phyloP scores from a whole-genome alignment of 108 stramenopile species.

The Cyclostephanos tholiformis region DNA sequence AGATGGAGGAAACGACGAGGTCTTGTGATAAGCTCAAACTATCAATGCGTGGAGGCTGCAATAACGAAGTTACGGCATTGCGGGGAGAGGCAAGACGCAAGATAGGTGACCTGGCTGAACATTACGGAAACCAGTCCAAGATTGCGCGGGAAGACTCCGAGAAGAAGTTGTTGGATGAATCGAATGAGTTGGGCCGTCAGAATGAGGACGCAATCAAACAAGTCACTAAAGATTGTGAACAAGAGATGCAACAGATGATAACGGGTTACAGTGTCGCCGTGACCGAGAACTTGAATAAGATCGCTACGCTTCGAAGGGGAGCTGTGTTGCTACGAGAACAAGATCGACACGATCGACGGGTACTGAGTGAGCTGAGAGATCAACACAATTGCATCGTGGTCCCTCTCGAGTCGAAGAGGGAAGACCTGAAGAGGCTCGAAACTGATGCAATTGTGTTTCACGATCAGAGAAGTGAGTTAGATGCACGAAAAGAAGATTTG shows the following conservation, averaged over 20 bases:
- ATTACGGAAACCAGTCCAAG: slow-evolving; percentile 26
- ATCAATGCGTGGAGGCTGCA: slow-evolving; percentile 13
- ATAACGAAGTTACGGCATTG: slow-evolving; percentile 16
- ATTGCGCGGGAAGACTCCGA: slow-evolving; percentile 12
- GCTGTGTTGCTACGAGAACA: slow-evolving; percentile 29
- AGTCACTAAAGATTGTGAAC: slow-evolving; percentile 21
- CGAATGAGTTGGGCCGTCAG: slow-evolving; percentile 17
- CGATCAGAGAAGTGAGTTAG: slow-evolving; percentile 31
- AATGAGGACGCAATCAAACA: slow-evolving; percentile 29
- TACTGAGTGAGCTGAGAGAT: slow-evolving; percentile 26
- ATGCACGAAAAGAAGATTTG: slow-evolving; percentile 32
- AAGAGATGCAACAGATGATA: slow-evolving; percentile 28
- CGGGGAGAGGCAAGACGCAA: slow-evolving; percentile 37
- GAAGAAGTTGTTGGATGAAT: slow-evolving; percentile 26
- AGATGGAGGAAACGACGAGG: slow-evolving; percentile 12
- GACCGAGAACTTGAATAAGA: slow-evolving; percentile 35
- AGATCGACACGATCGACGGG: slow-evolving; percentile 28
- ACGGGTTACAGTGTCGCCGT: slow-evolving; percentile 24
- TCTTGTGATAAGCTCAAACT: slow-evolving; percentile 29
- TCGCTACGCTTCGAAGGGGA: slow-evolving; percentile 32
- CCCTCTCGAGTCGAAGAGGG: slow-evolving; percentile 30
- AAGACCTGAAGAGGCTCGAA: slow-evolving; percentile 19
- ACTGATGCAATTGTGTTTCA: slow-evolving; percentile 18
- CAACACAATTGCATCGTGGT: slow-evolving; percentile 29
- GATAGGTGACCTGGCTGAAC: slow-evolving; percentile 25